Conservation (phyloP, 2,329 filamentous ascomycete species). For the Colletotrichum tabaci region DNA sequence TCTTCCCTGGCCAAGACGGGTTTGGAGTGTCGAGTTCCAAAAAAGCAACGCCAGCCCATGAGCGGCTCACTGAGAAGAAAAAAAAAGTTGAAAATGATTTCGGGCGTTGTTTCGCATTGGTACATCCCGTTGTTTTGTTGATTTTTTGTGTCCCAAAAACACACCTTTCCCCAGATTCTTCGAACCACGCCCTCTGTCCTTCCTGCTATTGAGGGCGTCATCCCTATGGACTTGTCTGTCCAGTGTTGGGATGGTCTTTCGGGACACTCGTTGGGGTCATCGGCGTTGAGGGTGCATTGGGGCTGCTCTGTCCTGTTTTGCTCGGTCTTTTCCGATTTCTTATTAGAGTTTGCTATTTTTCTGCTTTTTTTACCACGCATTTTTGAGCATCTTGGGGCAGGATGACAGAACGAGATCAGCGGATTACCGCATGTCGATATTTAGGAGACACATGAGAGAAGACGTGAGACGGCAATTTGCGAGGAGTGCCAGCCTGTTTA, state of each 20-base stretch:
- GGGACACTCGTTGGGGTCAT: conserved; percentile 9
- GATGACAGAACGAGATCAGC: conserved; percentile 27
- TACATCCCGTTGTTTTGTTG: conserved; percentile 27
- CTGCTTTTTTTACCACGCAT: conserved; percentile 31
- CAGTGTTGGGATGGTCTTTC: conserved; percentile 7
- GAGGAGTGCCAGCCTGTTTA: conserved; percentile 14
- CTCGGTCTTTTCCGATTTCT: conserved; percentile 17
- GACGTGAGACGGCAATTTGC: conserved; percentile 23
- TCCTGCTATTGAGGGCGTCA: neutral
- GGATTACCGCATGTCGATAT: conserved; percentile 21
- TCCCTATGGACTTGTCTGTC: neutral
- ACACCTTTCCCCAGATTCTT: neutral
- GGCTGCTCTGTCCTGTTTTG: conserved; percentile 23
- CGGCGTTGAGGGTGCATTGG: conserved; percentile 41
- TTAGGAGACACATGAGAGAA: conserved; percentile 29
- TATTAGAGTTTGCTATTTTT: conserved; percentile 31
- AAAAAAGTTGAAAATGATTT: conserved; percentile 40
- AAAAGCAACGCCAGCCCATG: conserved; percentile 20
- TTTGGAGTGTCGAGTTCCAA: conserved; percentile 21
- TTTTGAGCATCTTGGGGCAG: conserved; percentile 30
- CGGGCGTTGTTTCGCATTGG: conserved; percentile 29
- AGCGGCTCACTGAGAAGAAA: conserved; percentile 31
- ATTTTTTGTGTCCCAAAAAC: conserved; percentile 6
- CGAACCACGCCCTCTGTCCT: conserved; percentile 2
- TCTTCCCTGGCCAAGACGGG: conserved; percentile 13